Evolutionary conservation across 495 filamentous ascomycete genomes (phyloP).

Genomic region (Aspergillus leporis): DNA sequence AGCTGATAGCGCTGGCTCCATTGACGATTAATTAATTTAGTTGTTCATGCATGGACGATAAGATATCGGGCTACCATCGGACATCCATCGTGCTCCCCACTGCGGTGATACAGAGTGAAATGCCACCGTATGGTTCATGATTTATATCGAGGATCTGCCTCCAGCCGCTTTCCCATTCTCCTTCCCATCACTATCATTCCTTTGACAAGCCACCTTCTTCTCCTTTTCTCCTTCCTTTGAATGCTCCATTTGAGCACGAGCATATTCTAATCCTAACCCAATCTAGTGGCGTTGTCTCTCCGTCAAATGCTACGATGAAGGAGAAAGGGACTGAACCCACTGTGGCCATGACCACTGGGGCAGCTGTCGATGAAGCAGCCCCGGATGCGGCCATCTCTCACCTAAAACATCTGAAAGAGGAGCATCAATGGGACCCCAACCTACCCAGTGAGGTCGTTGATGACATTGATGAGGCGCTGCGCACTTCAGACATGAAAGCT

Average conservation of each 20-base stretch:
- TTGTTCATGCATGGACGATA: slow-evolving; percentile 6
- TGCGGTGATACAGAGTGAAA: background rate
- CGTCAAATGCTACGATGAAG: slow-evolving; percentile 24
- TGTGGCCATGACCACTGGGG: slow-evolving; percentile 23
- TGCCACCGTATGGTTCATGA: background rate
- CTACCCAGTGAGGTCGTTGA: slow-evolving; percentile 61
- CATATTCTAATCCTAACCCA: background rate
- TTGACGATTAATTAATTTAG: slow-evolving; percentile 9
- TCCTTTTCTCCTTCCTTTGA: slow-evolving; percentile 5
- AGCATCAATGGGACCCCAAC: slow-evolving; percentile 71
- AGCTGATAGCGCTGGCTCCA: slow-evolving; percentile 10
- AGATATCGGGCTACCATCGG: slow-evolving; percentile 14
- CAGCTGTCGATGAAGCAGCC: slow-evolving; percentile 34
- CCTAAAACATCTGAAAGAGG: slow-evolving; percentile 51
- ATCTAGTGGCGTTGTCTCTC: background rate
- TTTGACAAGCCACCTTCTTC: background rate
- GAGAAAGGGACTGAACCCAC: slow-evolving; percentile 30
- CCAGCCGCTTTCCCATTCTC: background rate
- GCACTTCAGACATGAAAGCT: slow-evolving; percentile 52
- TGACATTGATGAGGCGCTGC: slow-evolving; percentile 60
- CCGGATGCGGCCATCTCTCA: slow-evolving; percentile 47
- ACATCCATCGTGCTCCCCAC: background rate
- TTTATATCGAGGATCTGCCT: background rate
- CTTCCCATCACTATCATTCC: slow-evolving; percentile 3
- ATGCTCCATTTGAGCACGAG: background rate